These are phyloP conservation scores for Biscogniauxia mediterranea DNA, from an alignment of 2,329 filamentous ascomycete genomes.

Conservation along the genomic window DNA sequence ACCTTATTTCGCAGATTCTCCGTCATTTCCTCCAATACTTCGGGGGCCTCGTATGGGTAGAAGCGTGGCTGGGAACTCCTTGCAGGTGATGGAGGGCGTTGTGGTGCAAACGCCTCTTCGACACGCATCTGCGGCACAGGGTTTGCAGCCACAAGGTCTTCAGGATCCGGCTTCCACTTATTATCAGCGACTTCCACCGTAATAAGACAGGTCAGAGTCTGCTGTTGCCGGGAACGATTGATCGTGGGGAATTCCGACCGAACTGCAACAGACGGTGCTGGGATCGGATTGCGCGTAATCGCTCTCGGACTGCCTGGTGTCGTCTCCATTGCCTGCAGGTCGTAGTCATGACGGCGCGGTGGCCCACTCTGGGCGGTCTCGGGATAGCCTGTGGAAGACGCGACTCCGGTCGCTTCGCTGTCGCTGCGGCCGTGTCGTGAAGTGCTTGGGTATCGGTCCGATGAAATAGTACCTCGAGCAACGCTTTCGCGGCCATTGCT, in stretches of 20 bases:
- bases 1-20: slow-evolving; percentile 83
- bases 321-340: slow-evolving; percentile 93
- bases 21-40: slow-evolving; percentile 79
- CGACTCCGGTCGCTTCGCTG: slow-evolving; percentile 70
- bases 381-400: slow-evolving; percentile 77
- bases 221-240: slow-evolving; percentile 86
- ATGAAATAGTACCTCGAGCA: slow-evolving; percentile 34
- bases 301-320: slow-evolving; percentile 71
- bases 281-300: slow-evolving; percentile 80
- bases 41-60: slow-evolving; percentile 70
- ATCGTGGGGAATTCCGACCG: slow-evolving; percentile 96
- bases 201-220: slow-evolving; percentile 89
- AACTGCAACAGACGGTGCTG: slow-evolving; percentile 86
- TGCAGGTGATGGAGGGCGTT: slow-evolving; percentile 57
- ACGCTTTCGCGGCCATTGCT: slow-evolving; percentile 32
- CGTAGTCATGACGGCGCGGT: slow-evolving; percentile 83
- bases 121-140: slow-evolving; percentile 44
- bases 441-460: slow-evolving; percentile 45
- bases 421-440: slow-evolving; percentile 70
- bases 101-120: slow-evolving; percentile 53
- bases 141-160: slow-evolving; percentile 65
- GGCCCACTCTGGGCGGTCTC: slow-evolving; percentile 70
- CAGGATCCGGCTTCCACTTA: slow-evolving; percentile 83
- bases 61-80: slow-evolving; percentile 56
- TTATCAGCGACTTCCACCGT: slow-evolving; percentile 92